Percentiles rank a stretch among this genome's conserved stretches.
These are phyloP conservation scores for Suhomyces sp. DNA, from an alignment of 805 yeast genomes.

Conservation along the genomic window DNA sequence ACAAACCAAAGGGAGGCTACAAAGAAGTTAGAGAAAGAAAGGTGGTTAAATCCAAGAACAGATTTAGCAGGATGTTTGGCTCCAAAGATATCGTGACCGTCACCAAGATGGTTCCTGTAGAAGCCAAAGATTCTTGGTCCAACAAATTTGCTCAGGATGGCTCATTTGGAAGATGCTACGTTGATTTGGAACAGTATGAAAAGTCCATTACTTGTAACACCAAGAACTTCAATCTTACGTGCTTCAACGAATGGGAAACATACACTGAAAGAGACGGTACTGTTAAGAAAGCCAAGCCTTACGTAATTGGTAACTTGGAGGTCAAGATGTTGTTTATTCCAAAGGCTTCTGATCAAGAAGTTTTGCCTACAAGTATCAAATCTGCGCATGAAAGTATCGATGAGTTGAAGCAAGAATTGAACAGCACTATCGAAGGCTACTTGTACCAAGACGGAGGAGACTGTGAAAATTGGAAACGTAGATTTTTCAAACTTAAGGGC, in stretches of 20 bases:
- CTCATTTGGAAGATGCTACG: constrained; percentile 77
- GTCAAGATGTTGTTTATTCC: constrained; percentile 70
- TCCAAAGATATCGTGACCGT: constrained; percentile 46
- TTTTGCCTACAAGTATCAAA: constrained; percentile 67
- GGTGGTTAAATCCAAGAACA: constrained; percentile 43
- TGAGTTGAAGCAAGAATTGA: constrained; percentile 27
- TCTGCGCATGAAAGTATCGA: constrained; percentile 38
- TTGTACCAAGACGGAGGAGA: constrained; percentile 93
- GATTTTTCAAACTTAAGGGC: constrained; percentile 74
- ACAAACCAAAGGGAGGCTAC: constrained; percentile 46
- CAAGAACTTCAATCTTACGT: constrained; percentile 51
- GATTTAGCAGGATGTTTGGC: constrained; percentile 47
- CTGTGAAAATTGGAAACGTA: constrained; percentile 65
- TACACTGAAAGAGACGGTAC: constrained; percentile 19
- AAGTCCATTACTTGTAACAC: constrained; percentile 52
- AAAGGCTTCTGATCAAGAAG: constrained; percentile 55
- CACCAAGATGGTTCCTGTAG: constrained; percentile 51
- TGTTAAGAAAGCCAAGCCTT: constrained; percentile 43
- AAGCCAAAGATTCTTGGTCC: constrained; percentile 59
- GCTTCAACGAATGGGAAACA: constrained; percentile 81
- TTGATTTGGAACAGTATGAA: constrained; percentile 60
- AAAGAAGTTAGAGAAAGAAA: constrained; percentile 61
- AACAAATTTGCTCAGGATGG: constrained; percentile 77
- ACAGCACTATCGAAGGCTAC: constrained; percentile 54
- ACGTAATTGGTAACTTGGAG: constrained; percentile 62